These are phyloP conservation scores for Microbotryum intermedium DNA, from an alignment of 1,284 basidiomycete genomes.

Conservation along the genomic window DNA sequence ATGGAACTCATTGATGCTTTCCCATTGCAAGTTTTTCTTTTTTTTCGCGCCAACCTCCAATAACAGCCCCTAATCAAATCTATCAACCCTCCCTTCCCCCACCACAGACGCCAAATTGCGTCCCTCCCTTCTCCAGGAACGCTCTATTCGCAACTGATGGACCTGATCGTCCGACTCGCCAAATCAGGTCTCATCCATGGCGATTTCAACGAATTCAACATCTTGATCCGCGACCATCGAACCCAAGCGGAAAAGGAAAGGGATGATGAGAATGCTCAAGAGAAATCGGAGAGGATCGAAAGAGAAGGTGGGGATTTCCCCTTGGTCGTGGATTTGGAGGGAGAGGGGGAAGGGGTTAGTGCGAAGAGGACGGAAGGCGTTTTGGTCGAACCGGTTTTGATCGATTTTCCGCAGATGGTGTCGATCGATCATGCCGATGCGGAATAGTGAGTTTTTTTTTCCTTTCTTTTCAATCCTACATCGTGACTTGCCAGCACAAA, in stretches of 20 bases:
- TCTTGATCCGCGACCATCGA: conserved; percentile 61
- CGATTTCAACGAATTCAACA: conserved; percentile 99
- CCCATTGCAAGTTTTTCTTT: conserved; percentile 58
- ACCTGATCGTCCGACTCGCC: conserved; percentile 89
- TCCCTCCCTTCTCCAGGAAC: conserved; percentile 74
- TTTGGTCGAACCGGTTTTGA: conserved; percentile 65
- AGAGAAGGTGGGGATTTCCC: conserved; percentile 15
- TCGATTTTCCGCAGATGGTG: conserved; percentile 99
- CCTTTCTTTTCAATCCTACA: background rate
- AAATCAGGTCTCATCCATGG: conserved; percentile 91
- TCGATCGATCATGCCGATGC: conserved; percentile 94
- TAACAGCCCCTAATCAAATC: background rate
- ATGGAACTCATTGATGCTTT: conserved; percentile 96
- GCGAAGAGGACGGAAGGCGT: conserved; percentile 11
- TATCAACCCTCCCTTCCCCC: background rate
- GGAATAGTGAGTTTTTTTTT: conserved; percentile 62
- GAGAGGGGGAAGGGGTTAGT: conserved; percentile 42
- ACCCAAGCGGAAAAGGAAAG: conserved; percentile 28
- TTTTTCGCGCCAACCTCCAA: background rate
- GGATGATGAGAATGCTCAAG: conserved; percentile 26
- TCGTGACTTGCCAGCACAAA: too few species aligned
- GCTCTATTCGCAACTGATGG: conserved; percentile 89
- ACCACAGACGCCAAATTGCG: conserved; percentile 70
- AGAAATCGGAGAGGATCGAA: conserved; percentile 21
- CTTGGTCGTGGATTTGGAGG: conserved; percentile 21